Conservation (phyloP, 768 basidiomycete species). For the Hebeloma cylindrosporum region DNA sequence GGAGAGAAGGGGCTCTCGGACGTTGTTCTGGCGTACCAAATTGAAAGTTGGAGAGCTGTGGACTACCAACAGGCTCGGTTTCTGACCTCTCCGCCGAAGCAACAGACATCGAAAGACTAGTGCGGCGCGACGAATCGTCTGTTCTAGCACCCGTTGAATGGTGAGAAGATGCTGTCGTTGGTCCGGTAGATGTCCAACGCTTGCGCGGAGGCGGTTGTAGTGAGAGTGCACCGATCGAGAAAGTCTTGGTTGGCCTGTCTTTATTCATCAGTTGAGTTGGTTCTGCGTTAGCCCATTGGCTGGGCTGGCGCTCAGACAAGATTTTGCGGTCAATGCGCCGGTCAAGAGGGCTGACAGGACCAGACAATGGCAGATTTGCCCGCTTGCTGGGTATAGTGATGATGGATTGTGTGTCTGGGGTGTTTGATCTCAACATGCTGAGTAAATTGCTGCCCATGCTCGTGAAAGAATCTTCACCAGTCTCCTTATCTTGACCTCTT, state of each 20-base stretch:
- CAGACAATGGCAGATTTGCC: slow-evolving; percentile 33
- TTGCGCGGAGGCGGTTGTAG: slow-evolving; percentile 53
- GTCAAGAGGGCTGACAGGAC: slow-evolving; percentile 27
- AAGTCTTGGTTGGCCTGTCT: slow-evolving; percentile 32
- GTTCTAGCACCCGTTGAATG: slow-evolving; percentile 2
- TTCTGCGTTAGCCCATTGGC: slow-evolving; percentile 34
- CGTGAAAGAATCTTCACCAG: slow-evolving; percentile 54
- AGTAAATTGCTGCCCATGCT: slow-evolving; percentile 56
- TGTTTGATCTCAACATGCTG: slow-evolving; percentile 46
- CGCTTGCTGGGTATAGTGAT: slow-evolving; percentile 26
- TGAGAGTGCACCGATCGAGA: slow-evolving; percentile 36
- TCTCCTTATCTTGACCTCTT: slow-evolving; percentile 29
- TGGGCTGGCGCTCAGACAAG: slow-evolving; percentile 23
- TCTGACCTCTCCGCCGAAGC: slow-evolving; percentile 22
- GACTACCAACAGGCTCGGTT: slow-evolving; percentile 28
- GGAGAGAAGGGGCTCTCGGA: slow-evolving; percentile 41
- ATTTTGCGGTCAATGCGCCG: slow-evolving; percentile 39
- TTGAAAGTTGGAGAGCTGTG: slow-evolving; percentile 25
- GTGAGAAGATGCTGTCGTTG: slow-evolving; percentile 14
- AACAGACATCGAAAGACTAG: slow-evolving; percentile 17
- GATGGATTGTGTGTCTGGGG: slow-evolving; percentile 29
- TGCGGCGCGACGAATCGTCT: slow-evolving; percentile 17
- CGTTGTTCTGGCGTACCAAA: slow-evolving; percentile 41
- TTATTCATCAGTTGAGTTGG: slow-evolving; percentile 18
- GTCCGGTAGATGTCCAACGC: slow-evolving; percentile 41